Conservation (phyloP, 495 filamentous ascomycete genomes). For the Aspergillus conjunctus region DNA sequence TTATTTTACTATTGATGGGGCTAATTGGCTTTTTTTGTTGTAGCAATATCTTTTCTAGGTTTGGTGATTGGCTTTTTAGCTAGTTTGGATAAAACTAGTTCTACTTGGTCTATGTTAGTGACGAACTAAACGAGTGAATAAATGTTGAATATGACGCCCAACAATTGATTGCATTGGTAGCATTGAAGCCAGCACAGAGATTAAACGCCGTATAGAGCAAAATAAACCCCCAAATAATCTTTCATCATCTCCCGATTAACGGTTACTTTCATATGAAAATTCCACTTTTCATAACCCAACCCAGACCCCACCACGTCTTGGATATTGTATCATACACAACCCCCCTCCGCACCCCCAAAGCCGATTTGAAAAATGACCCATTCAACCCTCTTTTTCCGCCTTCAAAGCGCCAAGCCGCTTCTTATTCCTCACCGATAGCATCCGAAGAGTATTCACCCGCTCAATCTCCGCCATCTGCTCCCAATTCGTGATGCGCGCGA, state of each 20-base stretch:
- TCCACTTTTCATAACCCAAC: no score
- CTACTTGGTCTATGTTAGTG: neutral
- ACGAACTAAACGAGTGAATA: conserved; percentile 8
- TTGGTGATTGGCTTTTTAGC: conserved; percentile 27
- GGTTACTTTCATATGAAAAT: no score
- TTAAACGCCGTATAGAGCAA: no score
- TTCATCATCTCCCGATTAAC: no score
- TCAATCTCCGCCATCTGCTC: conserved; percentile 64
- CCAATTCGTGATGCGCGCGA: conserved; percentile 70
- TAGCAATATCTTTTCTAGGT: conserved; percentile 33
- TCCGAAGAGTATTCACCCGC: conserved; percentile 59
- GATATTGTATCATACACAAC: conserved; percentile 7
- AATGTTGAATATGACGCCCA: neutral
- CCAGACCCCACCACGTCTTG: no score
- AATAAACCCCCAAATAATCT: no score
- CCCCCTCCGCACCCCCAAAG: neutral
- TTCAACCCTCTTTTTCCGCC: conserved; percentile 8
- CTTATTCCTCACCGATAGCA: conserved; percentile 67
- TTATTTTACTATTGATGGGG: neutral
- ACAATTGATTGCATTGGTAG: neutral
- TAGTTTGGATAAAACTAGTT: conserved; percentile 3
- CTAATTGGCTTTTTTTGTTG: neutral
- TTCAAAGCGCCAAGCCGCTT: conserved; percentile 57
- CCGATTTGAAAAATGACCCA: conserved; percentile 7
- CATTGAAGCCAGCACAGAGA: no score